A percentile compares a stretch with the other conserved stretches of the same genome.
These are phyloP conservation scores for Fagopyrum tataricum DNA, from an alignment of 148 eudicot genomes.

Conservation along the genomic window DNA sequence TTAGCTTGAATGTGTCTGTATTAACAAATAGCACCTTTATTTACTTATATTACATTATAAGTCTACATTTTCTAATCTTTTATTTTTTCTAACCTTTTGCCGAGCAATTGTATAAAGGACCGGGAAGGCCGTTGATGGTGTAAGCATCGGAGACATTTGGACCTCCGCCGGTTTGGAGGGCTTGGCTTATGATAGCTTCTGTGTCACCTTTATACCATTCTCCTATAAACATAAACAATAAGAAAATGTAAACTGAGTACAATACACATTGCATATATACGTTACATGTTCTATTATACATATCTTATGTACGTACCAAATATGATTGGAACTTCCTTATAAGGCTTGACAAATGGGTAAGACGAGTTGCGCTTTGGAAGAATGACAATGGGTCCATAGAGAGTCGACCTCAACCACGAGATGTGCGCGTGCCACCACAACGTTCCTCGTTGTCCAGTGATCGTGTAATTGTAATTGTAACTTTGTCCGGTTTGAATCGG, in stretches of 20 bases:
- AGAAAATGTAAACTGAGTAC: background rate
- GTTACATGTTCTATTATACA: too few species aligned
- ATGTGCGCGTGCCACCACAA: slow-evolving; percentile 54
- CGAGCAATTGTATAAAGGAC: slow-evolving; percentile 50
- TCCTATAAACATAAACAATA: slow-evolving; percentile 22
- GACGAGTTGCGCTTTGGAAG: slow-evolving; percentile 33
- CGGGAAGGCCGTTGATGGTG: slow-evolving; percentile 53
- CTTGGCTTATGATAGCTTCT: slow-evolving; percentile 44
- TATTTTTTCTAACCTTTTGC: slow-evolving; percentile 41
- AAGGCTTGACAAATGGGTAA: slow-evolving; percentile 45
- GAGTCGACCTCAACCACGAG: slow-evolving; percentile 48
- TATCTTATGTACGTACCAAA: slow-evolving; percentile 28
- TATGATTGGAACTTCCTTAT: slow-evolving; percentile 46
- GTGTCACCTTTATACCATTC: slow-evolving; percentile 57
- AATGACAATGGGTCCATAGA: slow-evolving; percentile 45
- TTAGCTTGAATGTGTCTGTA: slow-evolving; percentile 50
- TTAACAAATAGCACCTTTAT: too few species aligned
- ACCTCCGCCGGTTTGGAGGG: slow-evolving; percentile 42
- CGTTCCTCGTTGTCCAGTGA: slow-evolving; percentile 47
- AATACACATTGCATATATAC: background rate
- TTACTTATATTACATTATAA: too few species aligned
- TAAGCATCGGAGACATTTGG: slow-evolving; percentile 59
- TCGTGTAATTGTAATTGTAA: slow-evolving; percentile 51
- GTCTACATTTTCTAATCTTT: too few species aligned
- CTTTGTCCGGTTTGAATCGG: slow-evolving; percentile 58